A percentile compares a stretch with the other conserved stretches of the same genome.
phyloP scores from a whole-genome alignment of 495 filamentous ascomycete genomes.

The Penicillium coffeae region DNA sequence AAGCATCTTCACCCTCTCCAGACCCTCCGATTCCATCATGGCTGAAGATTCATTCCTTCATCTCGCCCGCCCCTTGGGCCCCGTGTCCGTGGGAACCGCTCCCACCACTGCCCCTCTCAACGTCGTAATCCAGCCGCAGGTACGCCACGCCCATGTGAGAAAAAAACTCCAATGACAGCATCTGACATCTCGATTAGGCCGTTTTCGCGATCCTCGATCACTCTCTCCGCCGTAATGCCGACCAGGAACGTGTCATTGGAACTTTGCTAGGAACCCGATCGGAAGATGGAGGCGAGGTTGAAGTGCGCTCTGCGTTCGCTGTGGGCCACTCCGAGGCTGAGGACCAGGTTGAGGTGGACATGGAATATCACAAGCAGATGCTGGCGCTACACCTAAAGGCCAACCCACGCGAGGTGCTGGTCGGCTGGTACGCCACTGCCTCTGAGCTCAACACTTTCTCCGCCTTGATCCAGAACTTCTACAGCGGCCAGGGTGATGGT shows the following conservation, averaged over 20 bases:
- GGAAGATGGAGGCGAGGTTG: conserved; percentile 94
- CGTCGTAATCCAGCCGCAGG: conserved; percentile 93
- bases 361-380: conserved; percentile 99
- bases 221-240: conserved; percentile 80
- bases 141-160: conserved; percentile 34
- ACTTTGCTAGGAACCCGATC: conserved; percentile 86
- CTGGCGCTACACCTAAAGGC: conserved; percentile 87
- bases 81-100: conserved; percentile 69
- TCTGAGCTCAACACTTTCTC: conserved; percentile 95
- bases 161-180: neutral
- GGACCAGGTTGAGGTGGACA: conserved; percentile 98
- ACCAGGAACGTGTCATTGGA: conserved; percentile 93
- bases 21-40: conserved; percentile 55
- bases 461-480: conserved; percentile 99
- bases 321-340: conserved; percentile 97
- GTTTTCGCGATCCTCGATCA: conserved; percentile 97
- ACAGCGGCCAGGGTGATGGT: conserved; percentile 91
- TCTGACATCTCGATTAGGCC: conserved; percentile 52
- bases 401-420: conserved; percentile 86
- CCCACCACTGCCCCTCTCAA: conserved; percentile 82
- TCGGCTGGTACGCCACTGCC: conserved; percentile 98
- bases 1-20: conserved; percentile 13
- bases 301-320: conserved; percentile 92
- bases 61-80: conserved; percentile 85
- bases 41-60: conserved; percentile 88